Percentiles rank a stretch among this genome's conserved stretches.
Conservation (phyloP, 306 rosid species). For the Vigna mungo region DNA sequence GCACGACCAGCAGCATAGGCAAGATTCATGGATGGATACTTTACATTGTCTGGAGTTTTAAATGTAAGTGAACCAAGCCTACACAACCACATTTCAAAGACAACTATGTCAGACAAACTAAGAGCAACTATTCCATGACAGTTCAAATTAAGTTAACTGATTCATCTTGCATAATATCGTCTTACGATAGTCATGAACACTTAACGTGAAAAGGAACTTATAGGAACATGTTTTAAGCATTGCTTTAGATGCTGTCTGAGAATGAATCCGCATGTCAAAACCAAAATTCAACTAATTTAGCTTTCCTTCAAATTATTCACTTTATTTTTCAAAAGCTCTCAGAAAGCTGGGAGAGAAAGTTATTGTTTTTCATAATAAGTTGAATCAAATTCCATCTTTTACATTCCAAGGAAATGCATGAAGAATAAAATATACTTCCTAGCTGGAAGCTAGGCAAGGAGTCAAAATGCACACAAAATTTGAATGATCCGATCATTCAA, state of each 20-base stretch:
- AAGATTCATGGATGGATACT: constrained; percentile 97
- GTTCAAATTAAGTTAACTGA: not conserved
- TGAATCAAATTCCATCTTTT: constrained; percentile 2
- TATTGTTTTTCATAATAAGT: not conserved
- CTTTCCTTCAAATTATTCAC: not conserved
- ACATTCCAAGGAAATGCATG: not conserved
- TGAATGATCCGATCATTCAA: constrained; percentile 15
- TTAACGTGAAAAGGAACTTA: not conserved
- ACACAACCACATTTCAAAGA: constrained; percentile 49
- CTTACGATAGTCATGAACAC: constrained; percentile 14
- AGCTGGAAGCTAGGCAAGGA: not conserved
- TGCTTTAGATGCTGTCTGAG: constrained; percentile 20
- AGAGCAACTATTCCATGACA: constrained; percentile 3
- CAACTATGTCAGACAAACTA: constrained; percentile 24
- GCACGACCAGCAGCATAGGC: constrained; percentile 98
- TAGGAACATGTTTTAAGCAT: constrained; percentile 15
- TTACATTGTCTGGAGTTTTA: constrained; percentile 86
- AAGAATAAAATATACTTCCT: constrained; percentile 16
- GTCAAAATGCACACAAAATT: constrained; percentile 14
- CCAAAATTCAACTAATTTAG: not conserved
- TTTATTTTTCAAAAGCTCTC: not conserved
- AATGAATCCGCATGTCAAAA: not conserved
- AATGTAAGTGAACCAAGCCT: constrained; percentile 97
- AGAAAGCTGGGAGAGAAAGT: not conserved
- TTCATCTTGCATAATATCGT: constrained; percentile 5